Conservation (phyloP, 495 filamentous ascomycete genomes). For the Trichoderma asperelloides region DNA sequence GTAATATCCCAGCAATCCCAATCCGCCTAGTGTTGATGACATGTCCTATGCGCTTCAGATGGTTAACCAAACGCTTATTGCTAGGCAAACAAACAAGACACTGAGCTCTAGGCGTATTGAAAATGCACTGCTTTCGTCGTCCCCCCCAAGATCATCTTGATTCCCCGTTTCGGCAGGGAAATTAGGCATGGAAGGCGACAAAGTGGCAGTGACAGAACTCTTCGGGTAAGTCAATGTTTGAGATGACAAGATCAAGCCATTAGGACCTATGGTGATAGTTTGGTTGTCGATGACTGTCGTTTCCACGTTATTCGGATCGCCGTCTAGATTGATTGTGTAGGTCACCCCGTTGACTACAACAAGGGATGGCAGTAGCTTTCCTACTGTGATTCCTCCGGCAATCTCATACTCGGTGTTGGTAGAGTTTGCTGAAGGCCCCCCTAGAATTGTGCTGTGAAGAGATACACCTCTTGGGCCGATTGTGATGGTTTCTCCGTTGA, state of each 20-base stretch:
- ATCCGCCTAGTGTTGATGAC: no score
- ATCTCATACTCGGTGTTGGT: constrained; percentile 31
- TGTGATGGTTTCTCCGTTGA: constrained; percentile 35
- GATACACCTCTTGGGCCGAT: constrained; percentile 39
- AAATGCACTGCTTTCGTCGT: constrained; percentile 9
- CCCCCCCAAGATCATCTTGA: constrained; percentile 6
- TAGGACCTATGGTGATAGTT: constrained; percentile 32
- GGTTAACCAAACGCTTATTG: constrained; percentile 17
- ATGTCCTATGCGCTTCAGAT: no score
- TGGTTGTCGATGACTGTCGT: constrained; percentile 35
- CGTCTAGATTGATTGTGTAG: constrained; percentile 19
- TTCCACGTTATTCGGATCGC: constrained; percentile 14
- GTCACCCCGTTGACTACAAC: constrained; percentile 39
- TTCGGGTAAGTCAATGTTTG: constrained; percentile 34
- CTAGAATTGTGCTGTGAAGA: constrained; percentile 31
- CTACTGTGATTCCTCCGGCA: constrained; percentile 39
- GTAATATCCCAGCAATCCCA: no score
- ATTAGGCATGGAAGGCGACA: constrained; percentile 21
- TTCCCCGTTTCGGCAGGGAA: constrained; percentile 17
- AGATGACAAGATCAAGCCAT: constrained; percentile 33
- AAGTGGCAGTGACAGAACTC: constrained; percentile 25
- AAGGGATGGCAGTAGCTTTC: constrained; percentile 38
- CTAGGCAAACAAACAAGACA: constrained; percentile 12
- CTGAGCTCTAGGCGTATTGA: not conserved
- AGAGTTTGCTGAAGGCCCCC: constrained; percentile 24